Evolutionary conservation across 2,329 filamentous ascomycete genomes (phyloP).

Genomic region (Raffaelea ambrosiae): DNA sequence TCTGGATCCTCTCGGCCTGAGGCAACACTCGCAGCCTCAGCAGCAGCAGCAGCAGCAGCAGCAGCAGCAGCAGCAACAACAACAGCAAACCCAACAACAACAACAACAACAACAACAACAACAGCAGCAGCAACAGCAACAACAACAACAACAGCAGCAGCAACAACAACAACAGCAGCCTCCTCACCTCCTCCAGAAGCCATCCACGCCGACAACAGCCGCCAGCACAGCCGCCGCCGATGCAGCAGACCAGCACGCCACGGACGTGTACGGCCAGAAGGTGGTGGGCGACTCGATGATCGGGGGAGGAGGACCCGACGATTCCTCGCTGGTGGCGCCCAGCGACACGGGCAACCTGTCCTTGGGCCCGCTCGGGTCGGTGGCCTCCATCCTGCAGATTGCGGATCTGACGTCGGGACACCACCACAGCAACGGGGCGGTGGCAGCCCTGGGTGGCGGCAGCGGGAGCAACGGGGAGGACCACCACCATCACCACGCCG

Average conservation of each 20-base stretch:
- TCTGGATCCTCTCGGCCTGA: slow-evolving; percentile 32
- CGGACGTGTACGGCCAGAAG: slow-evolving; percentile 27
- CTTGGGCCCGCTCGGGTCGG: slow-evolving; percentile 21
- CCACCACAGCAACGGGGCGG: slow-evolving; percentile 16
- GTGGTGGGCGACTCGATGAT: slow-evolving; percentile 20
- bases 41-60: slow-evolving; percentile 27
- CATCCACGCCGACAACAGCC: neutral
- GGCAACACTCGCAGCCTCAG: slow-evolving; percentile 28
- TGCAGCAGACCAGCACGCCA: slow-evolving; percentile 19
- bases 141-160: slow-evolving; percentile 23
- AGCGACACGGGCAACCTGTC: slow-evolving; percentile 29
- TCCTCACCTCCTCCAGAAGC: slow-evolving; percentile 1
- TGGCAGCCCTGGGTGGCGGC: no score
- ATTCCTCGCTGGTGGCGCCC: slow-evolving; percentile 24
- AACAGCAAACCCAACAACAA: slow-evolving; percentile 24
- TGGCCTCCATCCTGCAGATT: slow-evolving; percentile 25
- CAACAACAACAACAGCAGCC: slow-evolving; percentile 27
- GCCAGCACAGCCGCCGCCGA: neutral
- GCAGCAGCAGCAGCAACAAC: slow-evolving; percentile 23
- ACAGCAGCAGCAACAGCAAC: slow-evolving; percentile 24
- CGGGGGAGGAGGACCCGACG: no score
- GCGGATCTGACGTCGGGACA: slow-evolving; percentile 24
- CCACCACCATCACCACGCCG: no score
- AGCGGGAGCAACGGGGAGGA: slow-evolving; percentile 5
- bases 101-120: slow-evolving; percentile 30